phyloP scores from a whole-genome alignment of 2,329 filamentous ascomycete species.

The Fusarium fujikuroi region DNA sequence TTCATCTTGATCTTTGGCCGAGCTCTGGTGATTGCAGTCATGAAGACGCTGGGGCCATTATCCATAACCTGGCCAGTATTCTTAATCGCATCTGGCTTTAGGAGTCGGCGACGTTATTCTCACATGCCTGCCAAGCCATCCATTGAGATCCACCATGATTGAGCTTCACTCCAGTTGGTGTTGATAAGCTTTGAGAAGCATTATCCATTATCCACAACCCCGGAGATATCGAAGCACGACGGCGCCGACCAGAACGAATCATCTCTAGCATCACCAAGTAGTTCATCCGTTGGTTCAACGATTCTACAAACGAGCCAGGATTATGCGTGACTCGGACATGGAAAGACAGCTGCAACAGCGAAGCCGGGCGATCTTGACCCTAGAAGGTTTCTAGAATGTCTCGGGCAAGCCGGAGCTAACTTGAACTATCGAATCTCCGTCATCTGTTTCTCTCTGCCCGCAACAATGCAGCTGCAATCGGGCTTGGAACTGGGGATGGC shows the following conservation, averaged over 20 bases:
- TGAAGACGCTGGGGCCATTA: neutral
- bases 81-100: neutral
- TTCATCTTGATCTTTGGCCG: too few species aligned
- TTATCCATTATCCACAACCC: too few species aligned
- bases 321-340: neutral
- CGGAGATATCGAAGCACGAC: neutral
- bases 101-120: neutral
- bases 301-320: neutral
- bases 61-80: neutral
- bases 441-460: neutral
- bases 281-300: neutral
- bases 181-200: neutral
- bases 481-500: neutral
- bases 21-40: too few species aligned
- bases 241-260: neutral
- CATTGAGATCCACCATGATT: neutral
- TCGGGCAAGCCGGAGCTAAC: neutral
- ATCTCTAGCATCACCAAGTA: neutral
- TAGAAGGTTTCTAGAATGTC: neutral
- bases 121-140: neutral
- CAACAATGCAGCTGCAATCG: neutral
- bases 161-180: neutral
- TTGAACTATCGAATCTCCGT: neutral
- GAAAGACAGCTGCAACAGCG: neutral
- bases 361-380: neutral